These are phyloP conservation scores for Trichocladium antarcticum DNA, from an alignment of 495 filamentous ascomycete species.

Conservation along the genomic window DNA sequence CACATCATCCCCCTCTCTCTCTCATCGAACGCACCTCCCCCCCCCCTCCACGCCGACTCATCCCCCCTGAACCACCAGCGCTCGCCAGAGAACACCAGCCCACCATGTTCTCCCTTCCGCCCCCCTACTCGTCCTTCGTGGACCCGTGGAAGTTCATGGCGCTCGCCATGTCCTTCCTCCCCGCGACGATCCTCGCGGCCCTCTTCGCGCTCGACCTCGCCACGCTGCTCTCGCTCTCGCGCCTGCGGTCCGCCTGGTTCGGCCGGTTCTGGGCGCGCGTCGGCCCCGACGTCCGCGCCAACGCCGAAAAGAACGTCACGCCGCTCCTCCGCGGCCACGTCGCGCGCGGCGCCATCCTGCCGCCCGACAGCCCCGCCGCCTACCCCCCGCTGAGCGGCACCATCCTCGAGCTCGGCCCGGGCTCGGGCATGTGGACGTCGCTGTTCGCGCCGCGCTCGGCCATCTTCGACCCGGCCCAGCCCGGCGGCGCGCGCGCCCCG, in stretches of 20 bases:
- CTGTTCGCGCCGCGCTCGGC: conserved; percentile 20
- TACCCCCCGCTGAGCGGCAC: conserved; percentile 26
- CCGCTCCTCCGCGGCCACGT: conserved; percentile 35
- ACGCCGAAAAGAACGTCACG: conserved; percentile 22
- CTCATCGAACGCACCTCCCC: background rate
- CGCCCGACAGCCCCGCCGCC: background rate
- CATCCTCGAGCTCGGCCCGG: conserved; percentile 41
- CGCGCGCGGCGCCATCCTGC: conserved; percentile 14
- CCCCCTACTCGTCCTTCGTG: conserved; percentile 19
- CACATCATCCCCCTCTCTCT: background rate
- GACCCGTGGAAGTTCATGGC: conserved; percentile 33
- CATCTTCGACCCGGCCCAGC: background rate
- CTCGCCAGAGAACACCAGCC: background rate
- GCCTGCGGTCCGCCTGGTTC: conserved; percentile 39
- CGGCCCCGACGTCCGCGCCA: conserved; percentile 29
- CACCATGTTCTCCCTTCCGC: conserved; percentile 6
- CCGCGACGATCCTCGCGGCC: conserved; percentile 25
- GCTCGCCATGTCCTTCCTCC: conserved; percentile 28
- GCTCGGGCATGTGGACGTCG: conserved; percentile 37
- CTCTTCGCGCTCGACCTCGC: conserved; percentile 15
- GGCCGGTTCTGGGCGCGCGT: conserved; percentile 35
- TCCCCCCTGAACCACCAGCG: background rate
- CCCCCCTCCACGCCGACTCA: background rate
- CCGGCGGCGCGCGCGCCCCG: conserved; percentile 20
- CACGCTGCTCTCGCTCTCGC: conserved; percentile 24